These are phyloP conservation scores for Lactarius sp. DNA, from an alignment of 768 basidiomycete genomes.

Conservation along the genomic window DNA sequence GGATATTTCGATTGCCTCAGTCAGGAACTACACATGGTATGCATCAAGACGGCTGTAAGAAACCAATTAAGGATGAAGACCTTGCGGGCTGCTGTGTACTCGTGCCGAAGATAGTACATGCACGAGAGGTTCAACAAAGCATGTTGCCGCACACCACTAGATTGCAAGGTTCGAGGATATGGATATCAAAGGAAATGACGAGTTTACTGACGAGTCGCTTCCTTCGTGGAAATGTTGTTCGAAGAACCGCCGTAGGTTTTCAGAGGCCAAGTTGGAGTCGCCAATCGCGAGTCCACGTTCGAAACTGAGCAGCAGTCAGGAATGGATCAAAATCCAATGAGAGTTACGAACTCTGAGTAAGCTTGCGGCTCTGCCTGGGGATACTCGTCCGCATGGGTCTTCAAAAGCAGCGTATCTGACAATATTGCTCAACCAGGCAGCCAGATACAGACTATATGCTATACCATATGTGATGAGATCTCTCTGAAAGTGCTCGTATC, in stretches of 20 bases:
- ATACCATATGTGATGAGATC: conserved; percentile 24
- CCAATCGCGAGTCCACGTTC: conserved; percentile 59
- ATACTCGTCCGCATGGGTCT: conserved; percentile 25
- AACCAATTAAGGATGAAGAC: conserved; percentile 33
- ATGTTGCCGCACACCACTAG: conserved; percentile 73
- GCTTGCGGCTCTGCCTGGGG: conserved; percentile 22
- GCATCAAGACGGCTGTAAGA: background rate
- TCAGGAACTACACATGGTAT: conserved; percentile 47
- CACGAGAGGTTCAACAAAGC: conserved; percentile 72
- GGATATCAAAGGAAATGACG: background rate
- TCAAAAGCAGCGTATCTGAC: conserved; percentile 28
- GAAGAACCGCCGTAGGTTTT: conserved; percentile 72
- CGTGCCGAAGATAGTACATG: conserved; percentile 68
- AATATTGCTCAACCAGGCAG: background rate
- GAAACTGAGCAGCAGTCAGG: conserved; percentile 45
- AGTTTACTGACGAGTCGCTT: conserved; percentile 65
- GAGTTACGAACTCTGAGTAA: conserved; percentile 18
- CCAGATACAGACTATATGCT: background rate
- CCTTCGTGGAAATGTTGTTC: conserved; percentile 80
- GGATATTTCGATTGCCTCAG: conserved; percentile 75
- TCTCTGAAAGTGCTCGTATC: conserved; percentile 36
- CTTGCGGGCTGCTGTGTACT: conserved; percentile 64
- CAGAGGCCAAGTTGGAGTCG: conserved; percentile 63
- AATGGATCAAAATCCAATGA: background rate
- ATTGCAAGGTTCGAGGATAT: background rate